These are phyloP conservation scores for Hypoxylon sp. DNA, from an alignment of 2,329 filamentous ascomycete genomes.

Conservation along the genomic window DNA sequence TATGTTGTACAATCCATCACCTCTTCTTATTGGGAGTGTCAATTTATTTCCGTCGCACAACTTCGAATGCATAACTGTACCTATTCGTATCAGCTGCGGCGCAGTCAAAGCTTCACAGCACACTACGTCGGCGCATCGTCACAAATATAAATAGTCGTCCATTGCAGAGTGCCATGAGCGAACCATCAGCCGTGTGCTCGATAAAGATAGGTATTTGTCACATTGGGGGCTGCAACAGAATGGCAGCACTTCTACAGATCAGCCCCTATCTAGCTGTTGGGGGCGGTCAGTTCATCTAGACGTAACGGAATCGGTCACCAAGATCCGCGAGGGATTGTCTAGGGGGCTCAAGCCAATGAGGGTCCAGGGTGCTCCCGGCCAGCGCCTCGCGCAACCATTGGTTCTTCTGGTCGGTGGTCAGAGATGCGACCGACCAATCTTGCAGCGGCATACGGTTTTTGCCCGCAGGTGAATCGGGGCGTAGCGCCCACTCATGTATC, in stretches of 20 bases:
- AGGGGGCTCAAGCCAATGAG: conserved; percentile 35
- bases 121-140: conserved; percentile 15
- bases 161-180: conserved; percentile 24
- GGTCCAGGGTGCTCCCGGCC: conserved; percentile 29
- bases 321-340: conserved; percentile 40
- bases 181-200: conserved; percentile 12
- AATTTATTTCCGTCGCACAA: conserved; percentile 6
- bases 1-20: not conserved
- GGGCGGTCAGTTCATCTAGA: conserved; percentile 30
- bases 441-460: conserved; percentile 37
- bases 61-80: not conserved
- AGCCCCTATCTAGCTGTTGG: conserved; percentile 33
- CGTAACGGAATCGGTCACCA: conserved; percentile 33
- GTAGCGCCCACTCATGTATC: conserved; percentile 50
- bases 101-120: conserved; percentile 8
- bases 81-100: conserved; percentile 5
- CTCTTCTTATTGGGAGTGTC: not conserved
- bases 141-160: conserved; percentile 26
- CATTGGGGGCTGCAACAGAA: conserved; percentile 26
- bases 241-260: conserved; percentile 14
- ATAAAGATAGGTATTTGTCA: conserved; percentile 37
- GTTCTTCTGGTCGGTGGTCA: conserved; percentile 26
- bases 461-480: conserved; percentile 41
- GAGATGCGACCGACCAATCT: conserved; percentile 46
- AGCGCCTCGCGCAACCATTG: conserved; percentile 38